phyloP scores from a whole-genome alignment of 768 basidiomycete genomes.

The Boletus rufocinnamomeus region DNA sequence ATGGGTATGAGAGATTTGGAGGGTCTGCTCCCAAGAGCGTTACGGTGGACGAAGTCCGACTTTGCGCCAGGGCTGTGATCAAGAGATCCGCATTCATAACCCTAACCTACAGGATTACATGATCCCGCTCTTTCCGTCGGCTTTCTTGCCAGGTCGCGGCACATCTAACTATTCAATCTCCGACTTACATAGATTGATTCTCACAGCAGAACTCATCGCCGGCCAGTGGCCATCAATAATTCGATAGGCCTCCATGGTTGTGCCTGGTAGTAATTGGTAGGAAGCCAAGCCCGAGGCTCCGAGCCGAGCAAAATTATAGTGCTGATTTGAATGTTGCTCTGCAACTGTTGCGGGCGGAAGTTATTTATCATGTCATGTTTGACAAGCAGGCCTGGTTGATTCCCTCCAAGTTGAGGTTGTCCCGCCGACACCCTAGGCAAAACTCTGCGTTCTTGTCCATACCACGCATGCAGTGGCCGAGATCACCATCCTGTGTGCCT shows the following conservation, averaged over 20 bases:
- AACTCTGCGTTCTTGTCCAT: too few species aligned
- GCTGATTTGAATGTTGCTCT: background rate
- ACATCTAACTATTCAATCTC: background rate
- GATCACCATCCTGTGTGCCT: background rate
- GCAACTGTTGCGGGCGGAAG: background rate
- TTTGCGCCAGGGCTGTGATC: too few species aligned
- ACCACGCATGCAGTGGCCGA: too few species aligned
- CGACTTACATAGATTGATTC: background rate
- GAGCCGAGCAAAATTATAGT: background rate
- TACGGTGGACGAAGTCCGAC: too few species aligned
- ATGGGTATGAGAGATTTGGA: conserved; percentile 4
- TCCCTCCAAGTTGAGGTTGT: background rate
- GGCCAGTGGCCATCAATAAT: background rate
- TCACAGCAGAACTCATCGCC: too few species aligned
- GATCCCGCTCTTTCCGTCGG: conserved; percentile 8
- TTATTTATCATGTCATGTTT: too few species aligned
- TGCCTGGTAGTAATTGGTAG: background rate
- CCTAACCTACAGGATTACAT: background rate
- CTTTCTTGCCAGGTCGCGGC: too few species aligned
- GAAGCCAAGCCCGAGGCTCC: background rate
- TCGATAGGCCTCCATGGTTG: background rate
- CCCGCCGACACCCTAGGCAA: background rate
- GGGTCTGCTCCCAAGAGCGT: background rate
- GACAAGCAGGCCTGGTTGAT: background rate
- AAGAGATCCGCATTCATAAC: conserved; percentile 2